phyloP scores from a whole-genome alignment of 1,284 basidiomycete species.

The Papiliotrema laurentii region DNA sequence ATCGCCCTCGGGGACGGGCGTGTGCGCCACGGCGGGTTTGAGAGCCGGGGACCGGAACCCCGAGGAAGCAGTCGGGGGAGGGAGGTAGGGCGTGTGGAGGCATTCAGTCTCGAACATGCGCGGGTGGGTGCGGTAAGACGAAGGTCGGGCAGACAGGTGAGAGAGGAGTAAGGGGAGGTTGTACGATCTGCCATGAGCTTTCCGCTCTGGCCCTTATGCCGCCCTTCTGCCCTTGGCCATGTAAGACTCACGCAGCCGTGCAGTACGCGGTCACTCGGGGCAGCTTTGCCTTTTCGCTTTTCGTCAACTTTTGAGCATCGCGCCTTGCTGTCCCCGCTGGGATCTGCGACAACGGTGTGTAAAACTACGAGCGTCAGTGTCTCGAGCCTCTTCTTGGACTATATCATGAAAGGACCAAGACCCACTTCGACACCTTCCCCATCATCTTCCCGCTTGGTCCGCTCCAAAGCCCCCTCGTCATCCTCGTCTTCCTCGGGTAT shows the following conservation, averaged over 20 bases:
- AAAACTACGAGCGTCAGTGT: conserved; percentile 65
- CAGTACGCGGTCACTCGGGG: conserved; percentile 95
- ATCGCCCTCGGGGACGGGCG: conserved; percentile 39
- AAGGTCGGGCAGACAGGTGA: conserved; percentile 76
- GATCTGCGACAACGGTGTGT: conserved; percentile 85
- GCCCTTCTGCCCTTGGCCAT: neutral
- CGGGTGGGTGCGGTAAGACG: conserved; percentile 77
- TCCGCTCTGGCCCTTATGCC: neutral
- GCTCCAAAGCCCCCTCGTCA: conserved; percentile 30
- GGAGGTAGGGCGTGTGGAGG: conserved; percentile 46
- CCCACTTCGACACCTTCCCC: conserved; percentile 64
- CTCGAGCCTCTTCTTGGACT: no score
- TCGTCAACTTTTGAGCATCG: conserved; percentile 83
- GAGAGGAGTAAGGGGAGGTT: conserved; percentile 78
- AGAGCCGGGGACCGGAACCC: conserved; percentile 33
- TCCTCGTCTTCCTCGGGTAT: conserved; percentile 58
- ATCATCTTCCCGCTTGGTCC: conserved; percentile 28
- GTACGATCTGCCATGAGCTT: conserved; percentile 62
- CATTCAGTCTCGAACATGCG: conserved; percentile 53
- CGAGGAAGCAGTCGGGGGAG: conserved; percentile 30
- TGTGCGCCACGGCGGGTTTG: conserved; percentile 20
- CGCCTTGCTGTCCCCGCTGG: conserved; percentile 89
- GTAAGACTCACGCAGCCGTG: conserved; percentile 68
- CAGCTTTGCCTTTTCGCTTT: conserved; percentile 87
- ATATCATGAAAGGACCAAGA: conserved; percentile 5